A percentile compares a stretch with the other conserved stretches of the same genome.
Evolutionary conservation across 2,329 filamentous ascomycete species (phyloP).

Genomic region (Pezicula rhizophila): DNA sequence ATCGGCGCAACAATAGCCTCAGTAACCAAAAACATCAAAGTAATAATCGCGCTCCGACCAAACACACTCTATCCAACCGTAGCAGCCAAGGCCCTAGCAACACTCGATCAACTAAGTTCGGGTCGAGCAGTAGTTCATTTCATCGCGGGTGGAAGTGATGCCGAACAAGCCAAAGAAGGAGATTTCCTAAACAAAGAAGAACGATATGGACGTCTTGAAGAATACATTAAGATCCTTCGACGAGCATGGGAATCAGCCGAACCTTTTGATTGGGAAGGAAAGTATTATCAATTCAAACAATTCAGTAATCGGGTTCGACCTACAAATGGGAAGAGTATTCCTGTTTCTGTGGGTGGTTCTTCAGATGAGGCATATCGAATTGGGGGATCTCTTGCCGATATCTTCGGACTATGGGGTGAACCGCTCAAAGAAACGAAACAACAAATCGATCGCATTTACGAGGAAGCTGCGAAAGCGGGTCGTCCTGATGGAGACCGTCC

Average conservation of each 20-base stretch:
- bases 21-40: slow-evolving; percentile 51
- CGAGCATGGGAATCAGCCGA: slow-evolving; percentile 51
- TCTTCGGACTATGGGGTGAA: slow-evolving; percentile 60
- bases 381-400: slow-evolving; percentile 52
- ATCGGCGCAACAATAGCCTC: slow-evolving; percentile 51
- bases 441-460: slow-evolving; percentile 55
- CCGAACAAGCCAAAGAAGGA: slow-evolving; percentile 53
- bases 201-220: slow-evolving; percentile 51
- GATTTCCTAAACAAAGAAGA: slow-evolving; percentile 53
- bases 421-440: slow-evolving; percentile 57
- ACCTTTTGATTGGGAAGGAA: slow-evolving; percentile 55
- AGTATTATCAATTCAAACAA: slow-evolving; percentile 53
- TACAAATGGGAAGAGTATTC: slow-evolving; percentile 42
- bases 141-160: slow-evolving; percentile 55
- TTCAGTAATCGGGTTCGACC: slow-evolving; percentile 50
- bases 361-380: slow-evolving; percentile 54
- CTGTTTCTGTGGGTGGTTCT: slow-evolving; percentile 53
- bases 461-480: slow-evolving; percentile 51
- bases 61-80: slow-evolving; percentile 59
- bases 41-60: slow-evolving; percentile 56
- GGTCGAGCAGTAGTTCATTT: slow-evolving; percentile 57
- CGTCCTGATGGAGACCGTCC: slow-evolving; percentile 41
- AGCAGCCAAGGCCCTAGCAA: slow-evolving; percentile 55
- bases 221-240: slow-evolving; percentile 55
- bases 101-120: slow-evolving; percentile 51